Conservation (phyloP, 306 rosid species). For the Dalbergia oliveri region DNA sequence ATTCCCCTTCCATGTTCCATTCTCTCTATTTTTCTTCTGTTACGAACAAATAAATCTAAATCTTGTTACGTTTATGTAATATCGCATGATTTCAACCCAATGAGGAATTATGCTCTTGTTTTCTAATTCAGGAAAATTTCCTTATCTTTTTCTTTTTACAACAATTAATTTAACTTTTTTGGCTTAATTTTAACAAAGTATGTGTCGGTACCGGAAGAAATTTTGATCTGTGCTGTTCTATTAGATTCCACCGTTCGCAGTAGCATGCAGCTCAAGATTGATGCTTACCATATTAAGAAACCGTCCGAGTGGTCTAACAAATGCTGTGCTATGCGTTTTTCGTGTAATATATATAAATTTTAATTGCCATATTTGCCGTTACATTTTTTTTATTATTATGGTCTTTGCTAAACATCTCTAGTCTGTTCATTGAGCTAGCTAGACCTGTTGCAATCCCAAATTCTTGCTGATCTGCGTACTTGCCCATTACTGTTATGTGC, state of each 20-base stretch:
- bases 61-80: not conserved
- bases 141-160: not conserved
- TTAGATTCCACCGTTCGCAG: not conserved
- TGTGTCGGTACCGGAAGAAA: not conserved
- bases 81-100: not conserved
- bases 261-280: not conserved
- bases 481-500: not conserved
- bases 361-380: not conserved
- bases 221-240: not conserved
- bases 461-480: constrained; percentile 10
- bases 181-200: not conserved
- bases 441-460: constrained; percentile 21
- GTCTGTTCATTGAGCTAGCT: not conserved
- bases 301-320: not conserved
- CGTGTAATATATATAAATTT: not conserved
- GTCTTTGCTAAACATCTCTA: not conserved
- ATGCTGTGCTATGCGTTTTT: not conserved
- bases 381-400: too few relatives aligned
- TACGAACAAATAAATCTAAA: not conserved
- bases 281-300: not conserved
- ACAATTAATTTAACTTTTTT: not conserved
- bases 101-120: not conserved
- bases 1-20: too few relatives aligned
- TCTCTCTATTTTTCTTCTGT: not conserved
- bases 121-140: not conserved